Base-by-base conservation (phyloP, 1,284 basidiomycete genomes). In the Leccinum subatratum region DNA sequence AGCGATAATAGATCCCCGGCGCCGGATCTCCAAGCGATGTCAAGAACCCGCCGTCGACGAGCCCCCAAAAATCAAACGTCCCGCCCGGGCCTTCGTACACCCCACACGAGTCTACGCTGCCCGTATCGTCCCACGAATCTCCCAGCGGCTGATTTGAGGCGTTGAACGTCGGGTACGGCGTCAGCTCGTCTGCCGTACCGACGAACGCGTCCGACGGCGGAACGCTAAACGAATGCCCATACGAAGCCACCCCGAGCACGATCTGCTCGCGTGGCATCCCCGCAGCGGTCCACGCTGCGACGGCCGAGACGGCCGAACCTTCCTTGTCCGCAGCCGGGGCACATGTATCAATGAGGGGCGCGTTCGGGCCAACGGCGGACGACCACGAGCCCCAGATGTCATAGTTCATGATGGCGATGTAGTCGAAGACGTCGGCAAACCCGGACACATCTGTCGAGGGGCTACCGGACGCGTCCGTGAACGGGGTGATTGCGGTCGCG, bases 351-450 rank as follows among this genome's bases (percentile, higher is more conserved):
- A 81, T 79, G 63, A 92, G 81, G 1, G 90, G 89, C 1, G 89
- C 83, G 71, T 92, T 92, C 16, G 91, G 85, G 12, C 90, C 90
- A 5, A 81, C 78, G 20, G 68, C 30, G 3, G 70, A 6, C 0
- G 72, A 83, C 85, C 81, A 80, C 68, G 82, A 77, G 61, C 88
- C 89, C 82, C 82, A 90, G 64, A 90, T 77, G 71, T 92, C 90
- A 73, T 90, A 92, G 79, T 89, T 85, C 90, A 92, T 92, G 75
- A 92, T 79, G 65, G 86, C 76, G 69, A 92, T 82, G 79, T 85
- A 88, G 77, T 91, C 88, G 56, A 92, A 79, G 51, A 77, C 74
- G 1, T 68, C 32, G 0, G 75, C 70, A 45, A 77, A 78, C 5
- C 51, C 73, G 8, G 83, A 83, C 5, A 92, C 86, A 72, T 91